Base-by-base conservation (phyloP, 352 stramenopile species). In the Plasmopara viticola region DNA sequence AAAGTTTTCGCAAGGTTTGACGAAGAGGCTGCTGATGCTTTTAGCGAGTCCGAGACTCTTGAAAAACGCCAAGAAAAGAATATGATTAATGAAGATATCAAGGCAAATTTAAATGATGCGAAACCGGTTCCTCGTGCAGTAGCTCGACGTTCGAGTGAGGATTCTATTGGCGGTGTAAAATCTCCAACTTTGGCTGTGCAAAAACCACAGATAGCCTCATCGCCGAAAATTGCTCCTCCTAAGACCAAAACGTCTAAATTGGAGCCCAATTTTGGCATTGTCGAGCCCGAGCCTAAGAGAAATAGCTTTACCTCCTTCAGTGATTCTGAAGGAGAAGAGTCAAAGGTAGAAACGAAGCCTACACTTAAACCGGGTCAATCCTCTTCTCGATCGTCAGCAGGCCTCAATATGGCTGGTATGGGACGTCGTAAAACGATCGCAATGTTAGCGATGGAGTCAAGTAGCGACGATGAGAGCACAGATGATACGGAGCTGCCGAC, bases 301-400 rank as follows among this genome's bases (percentile, higher is more conserved):
- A 69, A 72, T 46, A 95, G 84, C 51, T 95, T 95, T 39, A 90
- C 74, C 17, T 95, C 84, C 25, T 95, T 95, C 59, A 82, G 79
- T 43, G 78, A 90, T 40, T 92, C 81, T 18, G 84, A 95, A 48
- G 79, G 90, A 56, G 79, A 91, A 51, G 81, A 90, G 50, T 72
- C 74, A 1, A 92, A 92, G 58, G 64, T 66, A 4, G 77, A 90
- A 43, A 78, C 71, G 7, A 78, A 86, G 38, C 68, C 75, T 45
- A 46, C 52, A n/a, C 61, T 59, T 13, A 60, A 77, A n/a, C 72
- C 73, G 8, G 63, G 70, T 6, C 73, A 69, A 14, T 59, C 45
- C 35, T 65, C 63, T 39, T 70, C 68, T 38, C 58, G 63, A 9
- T 70, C 69, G 31, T 74, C 70, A 6, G 47, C 44, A 37, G 77